Evolutionary conservation across 495 filamentous ascomycete genomes (phyloP), one percentile per base, ranked within the genome.

Genomic region (Cercophora samala): DNA sequence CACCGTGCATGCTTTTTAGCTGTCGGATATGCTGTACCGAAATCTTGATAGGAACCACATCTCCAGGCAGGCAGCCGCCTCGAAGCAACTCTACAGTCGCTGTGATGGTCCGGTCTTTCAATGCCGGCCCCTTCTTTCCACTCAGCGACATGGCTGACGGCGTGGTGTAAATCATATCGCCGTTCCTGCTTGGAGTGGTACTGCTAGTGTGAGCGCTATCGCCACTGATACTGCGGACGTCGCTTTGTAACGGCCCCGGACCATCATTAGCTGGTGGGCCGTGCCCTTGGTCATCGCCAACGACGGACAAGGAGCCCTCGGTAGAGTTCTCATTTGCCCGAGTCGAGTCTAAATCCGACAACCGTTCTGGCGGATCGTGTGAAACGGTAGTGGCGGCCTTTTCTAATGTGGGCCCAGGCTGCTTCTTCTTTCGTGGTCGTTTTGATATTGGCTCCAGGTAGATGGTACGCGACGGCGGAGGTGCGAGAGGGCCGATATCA

Each of bases 1-100:
- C 90, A 0, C 95, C 95, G 70, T 93, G 89, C 79, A 96, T 82
- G 73, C 91, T 97, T 74, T 91, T 92, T 73, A 97, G 88, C 61
- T 87, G 86, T 70, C 93, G 94, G 60, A 86, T 92, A 71, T 97
- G 96, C 71, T 91, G 88, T 66, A 99, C 88, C 0, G 84, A 87
- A 63, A 97, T 88, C 72, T 86, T 90, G 53, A 99, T 81, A 1
- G 91, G 87, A 24, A 99, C 80, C 21, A 85, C 85, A 70, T 98
- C 95, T 17, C 95, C 95, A 1, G 91, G 88, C 22, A 99, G 84
- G 76, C 90, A 93, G 63, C 96, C 95, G 11, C 90, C 88, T 77
- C 90, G 90, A 58, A 89, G 78, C 22, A 96, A 77, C 72, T 97
- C 91, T 60, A 95, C 86, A n/a, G 88, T 94, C 46, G 93, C 91